Base-by-base conservation (phyloP, 306 rosid species). In the Glycine soja region DNA sequence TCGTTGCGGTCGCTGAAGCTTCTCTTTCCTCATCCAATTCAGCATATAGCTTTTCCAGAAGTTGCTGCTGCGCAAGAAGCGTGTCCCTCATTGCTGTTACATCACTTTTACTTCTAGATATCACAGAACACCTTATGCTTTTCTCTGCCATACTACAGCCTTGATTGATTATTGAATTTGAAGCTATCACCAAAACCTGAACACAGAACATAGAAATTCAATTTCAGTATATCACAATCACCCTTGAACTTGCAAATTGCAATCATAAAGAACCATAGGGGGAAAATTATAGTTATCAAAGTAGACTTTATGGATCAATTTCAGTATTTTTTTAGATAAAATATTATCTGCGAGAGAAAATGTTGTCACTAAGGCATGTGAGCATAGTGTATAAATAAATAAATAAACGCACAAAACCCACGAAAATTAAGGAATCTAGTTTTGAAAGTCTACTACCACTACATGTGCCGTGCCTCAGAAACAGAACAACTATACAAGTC, bases 21-120 rank as follows among this genome's bases (percentile, higher is more conserved):
- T 93, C 99, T 79, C 99, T 88, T 85, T 95, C 99, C 74, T 93
- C 80, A 76, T 95, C 99, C 81, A 95, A 81, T 34, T 95, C 99
- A 7, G 72, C 52, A 14, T 89, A 93, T 6, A 95, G 92, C 70
- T 81, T 88, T 54, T 91, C 95, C 66, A 95, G 87, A 79, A 93
- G 97, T 6, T 78, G 89, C 80, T 93, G 95, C 34, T 92, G 97
- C 7, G 85, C 86, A 18, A 58, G 67, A 36, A 91, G 93, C 2
- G 97, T 88, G 66, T 92, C 97, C 19, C 86, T 89, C 72, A 86
- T 65, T 14, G 83, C 80, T 59, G 72, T 12, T 24, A 76, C 86
- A 58, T 92, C 92, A 80, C 87, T 56, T 73, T 89, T 92, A 18
- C 92, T 50, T 77, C 91, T 90, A 54, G 87, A 83, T 50, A 83